phyloP scores from a whole-genome alignment of 1,284 basidiomycete species.

The Microbotryum intermedium region DNA sequence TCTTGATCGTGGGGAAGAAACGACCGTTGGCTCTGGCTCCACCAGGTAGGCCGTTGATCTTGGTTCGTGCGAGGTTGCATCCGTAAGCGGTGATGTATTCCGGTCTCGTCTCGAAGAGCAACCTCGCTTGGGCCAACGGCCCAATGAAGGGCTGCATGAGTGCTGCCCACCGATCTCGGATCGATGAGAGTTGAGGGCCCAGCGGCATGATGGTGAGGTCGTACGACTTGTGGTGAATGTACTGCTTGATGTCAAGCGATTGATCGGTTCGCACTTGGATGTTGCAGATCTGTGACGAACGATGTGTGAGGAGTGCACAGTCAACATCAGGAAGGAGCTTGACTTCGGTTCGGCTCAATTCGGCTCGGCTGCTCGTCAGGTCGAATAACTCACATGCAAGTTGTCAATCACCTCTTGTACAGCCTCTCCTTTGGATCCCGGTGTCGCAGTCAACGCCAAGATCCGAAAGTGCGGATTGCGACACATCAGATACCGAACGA shows the following conservation, averaged over 20 bases:
- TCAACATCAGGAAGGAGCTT: too few relatives aligned
- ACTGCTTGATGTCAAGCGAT: conserved; percentile 76
- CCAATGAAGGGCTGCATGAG: conserved; percentile 35
- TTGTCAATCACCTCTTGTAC: conserved; percentile 89
- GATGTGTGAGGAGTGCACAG: too few relatives aligned
- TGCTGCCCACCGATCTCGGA: conserved; percentile 37
- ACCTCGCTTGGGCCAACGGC: conserved; percentile 20
- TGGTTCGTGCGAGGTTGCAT: conserved; percentile 53
- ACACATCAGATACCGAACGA: conserved; percentile 81
- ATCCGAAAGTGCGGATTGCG: conserved; percentile 90
- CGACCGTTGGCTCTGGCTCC: conserved; percentile 22
- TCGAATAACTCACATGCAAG: conserved; percentile 52
- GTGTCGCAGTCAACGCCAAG: conserved; percentile 90
- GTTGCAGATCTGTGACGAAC: conserved; percentile 59
- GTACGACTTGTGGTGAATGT: conserved; percentile 70
- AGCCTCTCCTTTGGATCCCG: conserved; percentile 73
- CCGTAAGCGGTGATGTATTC: conserved; percentile 42
- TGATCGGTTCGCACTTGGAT: conserved; percentile 92
- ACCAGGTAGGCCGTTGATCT: conserved; percentile 32
- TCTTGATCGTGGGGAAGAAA: conserved; percentile 40
- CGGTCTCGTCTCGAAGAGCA: conserved; percentile 37
- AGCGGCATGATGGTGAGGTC: conserved; percentile 32
- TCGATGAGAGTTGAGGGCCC: conserved; percentile 26
- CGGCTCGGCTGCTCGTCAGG: too few relatives aligned
- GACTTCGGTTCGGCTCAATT: too few relatives aligned